Percentiles rank a stretch among this genome's conserved stretches.
phyloP scores from a whole-genome alignment of 208 protist species.

The Acanthamoeba polyphaga region DNA sequence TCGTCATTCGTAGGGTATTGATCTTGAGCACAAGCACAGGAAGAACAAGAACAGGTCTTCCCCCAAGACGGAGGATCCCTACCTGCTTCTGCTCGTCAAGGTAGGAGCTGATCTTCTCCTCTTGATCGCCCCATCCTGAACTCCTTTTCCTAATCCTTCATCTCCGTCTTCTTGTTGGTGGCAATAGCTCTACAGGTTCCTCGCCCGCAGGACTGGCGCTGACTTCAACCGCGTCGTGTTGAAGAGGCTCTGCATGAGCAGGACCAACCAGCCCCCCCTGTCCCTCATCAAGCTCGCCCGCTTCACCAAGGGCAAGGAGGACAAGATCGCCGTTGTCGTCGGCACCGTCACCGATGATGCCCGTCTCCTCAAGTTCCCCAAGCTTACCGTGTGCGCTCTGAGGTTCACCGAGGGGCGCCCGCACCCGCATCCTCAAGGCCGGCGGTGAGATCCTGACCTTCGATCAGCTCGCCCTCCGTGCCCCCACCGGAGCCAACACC shows the following conservation, averaged over 20 bases:
- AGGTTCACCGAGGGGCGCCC: conserved; percentile 98
- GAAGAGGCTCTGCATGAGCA: conserved; percentile 96
- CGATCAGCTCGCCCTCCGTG: conserved; percentile 98
- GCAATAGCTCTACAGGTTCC: conserved; percentile 98
- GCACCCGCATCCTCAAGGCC: conserved; percentile 98
- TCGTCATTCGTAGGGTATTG: conserved; percentile 83
- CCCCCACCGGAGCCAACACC: conserved; percentile 97
- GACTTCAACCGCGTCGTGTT: conserved; percentile 99
- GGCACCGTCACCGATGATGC: conserved; percentile 99
- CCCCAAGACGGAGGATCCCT: conserved; percentile 97
- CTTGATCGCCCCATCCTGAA: too few species aligned
- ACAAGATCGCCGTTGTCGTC: conserved; percentile 98
- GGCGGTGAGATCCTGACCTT: conserved; percentile 99
- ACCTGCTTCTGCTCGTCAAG: conserved; percentile 98
- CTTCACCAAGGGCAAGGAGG: conserved; percentile 94
- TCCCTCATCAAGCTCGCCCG: conserved; percentile 96
- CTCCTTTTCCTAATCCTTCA: not conserved
- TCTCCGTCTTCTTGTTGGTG: not conserved
- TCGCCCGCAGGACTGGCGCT: conserved; percentile 98
- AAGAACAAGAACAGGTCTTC: conserved; percentile 92
- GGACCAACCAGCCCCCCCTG: conserved; percentile 97
- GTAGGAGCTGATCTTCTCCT: conserved; percentile 2
- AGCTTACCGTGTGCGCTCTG: conserved; percentile 97
- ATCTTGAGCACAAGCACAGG: conserved; percentile 78
- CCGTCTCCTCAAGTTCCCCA: conserved; percentile 96